phyloP scores from a whole-genome alignment of 164 flowering plant genomes.

The Umbilicus rupestris region DNA sequence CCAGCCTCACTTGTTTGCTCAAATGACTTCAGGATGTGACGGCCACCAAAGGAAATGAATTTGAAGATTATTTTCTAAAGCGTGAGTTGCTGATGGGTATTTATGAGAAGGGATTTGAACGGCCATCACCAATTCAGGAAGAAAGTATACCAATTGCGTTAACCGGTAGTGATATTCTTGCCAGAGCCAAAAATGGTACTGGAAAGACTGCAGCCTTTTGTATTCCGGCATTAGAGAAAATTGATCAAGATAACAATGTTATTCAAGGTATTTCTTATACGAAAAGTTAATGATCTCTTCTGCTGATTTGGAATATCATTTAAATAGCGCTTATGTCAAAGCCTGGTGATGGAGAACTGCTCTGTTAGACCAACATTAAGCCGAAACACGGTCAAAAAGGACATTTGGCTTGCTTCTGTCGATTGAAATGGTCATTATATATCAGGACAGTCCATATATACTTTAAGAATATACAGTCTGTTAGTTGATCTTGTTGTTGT shows the following conservation, averaged over 20 bases:
- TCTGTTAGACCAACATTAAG: not conserved
- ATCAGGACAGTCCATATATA: not conserved
- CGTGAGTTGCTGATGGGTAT: constrained; percentile 95
- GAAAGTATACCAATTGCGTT: constrained; percentile 99
- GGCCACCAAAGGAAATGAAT: constrained; percentile 98
- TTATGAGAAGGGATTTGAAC: constrained; percentile 96
- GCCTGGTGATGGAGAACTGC: not conserved
- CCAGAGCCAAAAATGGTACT: constrained; percentile 99
- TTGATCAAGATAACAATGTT: constrained; percentile 84
- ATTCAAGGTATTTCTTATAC: constrained; percentile 67
- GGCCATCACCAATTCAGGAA: constrained; percentile 97
- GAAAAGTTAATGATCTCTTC: not conserved
- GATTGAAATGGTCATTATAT: not conserved
- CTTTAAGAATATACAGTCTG: not conserved
- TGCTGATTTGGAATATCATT: not conserved
- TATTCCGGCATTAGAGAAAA: constrained; percentile 93
- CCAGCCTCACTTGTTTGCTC: constrained; percentile 4
- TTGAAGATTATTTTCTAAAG: constrained; percentile 93
- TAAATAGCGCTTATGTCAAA: not conserved
- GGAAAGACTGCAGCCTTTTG: constrained; percentile 99
- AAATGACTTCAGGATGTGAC: constrained; percentile 73
- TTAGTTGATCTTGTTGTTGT: not conserved
- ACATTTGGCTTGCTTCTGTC: not conserved
- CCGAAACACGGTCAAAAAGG: not conserved
- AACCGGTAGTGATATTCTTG: constrained; percentile 97